Conservation (phyloP, 164 flowering plant species). For the Aristolochia californica region DNA sequence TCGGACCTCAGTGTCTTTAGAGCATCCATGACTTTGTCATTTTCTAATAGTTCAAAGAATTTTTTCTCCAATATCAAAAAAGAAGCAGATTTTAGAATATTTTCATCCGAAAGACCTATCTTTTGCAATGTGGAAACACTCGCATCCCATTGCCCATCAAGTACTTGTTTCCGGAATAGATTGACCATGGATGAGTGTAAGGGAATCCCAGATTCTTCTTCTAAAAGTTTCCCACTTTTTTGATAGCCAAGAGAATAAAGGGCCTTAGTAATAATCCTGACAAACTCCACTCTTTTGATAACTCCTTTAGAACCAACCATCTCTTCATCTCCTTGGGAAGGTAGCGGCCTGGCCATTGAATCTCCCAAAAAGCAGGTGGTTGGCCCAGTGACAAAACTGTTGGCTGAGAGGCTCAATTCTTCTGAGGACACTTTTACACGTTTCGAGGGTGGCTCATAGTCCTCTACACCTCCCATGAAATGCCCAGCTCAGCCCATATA, state of each 20-base stretch:
- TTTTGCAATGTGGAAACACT: slow-evolving; percentile 49
- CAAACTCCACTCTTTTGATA: slow-evolving; percentile 58
- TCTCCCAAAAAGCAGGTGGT: slow-evolving; percentile 33
- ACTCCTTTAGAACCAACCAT: slow-evolving; percentile 58
- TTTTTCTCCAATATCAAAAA: slow-evolving; percentile 73
- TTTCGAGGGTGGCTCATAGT: slow-evolving; percentile 73
- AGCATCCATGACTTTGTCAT: slow-evolving; percentile 48
- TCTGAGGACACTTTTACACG: slow-evolving; percentile 54
- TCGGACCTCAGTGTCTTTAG: slow-evolving; percentile 55
- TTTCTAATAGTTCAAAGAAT: slow-evolving; percentile 48
- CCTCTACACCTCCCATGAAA: slow-evolving; percentile 96
- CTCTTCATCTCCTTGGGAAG: slow-evolving; percentile 49
- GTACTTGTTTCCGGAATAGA: slow-evolving; percentile 48
- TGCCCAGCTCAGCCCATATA: slow-evolving; percentile 79
- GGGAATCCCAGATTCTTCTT: slow-evolving; percentile 85
- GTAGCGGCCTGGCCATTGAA: slow-evolving; percentile 63
- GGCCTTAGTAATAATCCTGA: slow-evolving; percentile 58
- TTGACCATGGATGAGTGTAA: slow-evolving; percentile 51
- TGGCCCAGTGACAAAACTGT: slow-evolving; percentile 30
- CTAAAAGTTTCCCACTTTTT: slow-evolving; percentile 54
- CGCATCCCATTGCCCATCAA: slow-evolving; percentile 65
- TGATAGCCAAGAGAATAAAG: slow-evolving; percentile 70
- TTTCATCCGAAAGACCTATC: slow-evolving; percentile 46
- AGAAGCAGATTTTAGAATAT: slow-evolving; percentile 43
- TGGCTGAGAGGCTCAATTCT: slow-evolving; percentile 30